Percentiles rank a stretch among this genome's conserved stretches.
phyloP scores from a whole-genome alignment of 2,329 filamentous ascomycete genomes.

The Neofusicoccum sp. region DNA sequence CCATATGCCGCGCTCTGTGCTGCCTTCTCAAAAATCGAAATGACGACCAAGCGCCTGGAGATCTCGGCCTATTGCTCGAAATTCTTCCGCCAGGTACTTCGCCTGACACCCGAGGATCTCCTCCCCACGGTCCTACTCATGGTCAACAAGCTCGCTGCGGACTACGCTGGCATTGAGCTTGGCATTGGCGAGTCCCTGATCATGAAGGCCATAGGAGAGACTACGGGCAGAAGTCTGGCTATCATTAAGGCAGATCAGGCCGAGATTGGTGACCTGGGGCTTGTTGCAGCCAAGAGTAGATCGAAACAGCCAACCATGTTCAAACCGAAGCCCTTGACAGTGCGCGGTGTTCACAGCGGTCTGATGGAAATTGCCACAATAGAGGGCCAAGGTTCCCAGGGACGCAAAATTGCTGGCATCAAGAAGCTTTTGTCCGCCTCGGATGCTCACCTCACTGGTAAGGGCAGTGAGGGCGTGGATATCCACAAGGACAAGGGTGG shows the following conservation, averaged over 20 bases:
- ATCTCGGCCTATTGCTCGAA: constrained; percentile 87
- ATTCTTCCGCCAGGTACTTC: constrained; percentile 90
- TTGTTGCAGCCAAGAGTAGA: constrained; percentile 93
- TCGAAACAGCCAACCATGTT: constrained; percentile 98
- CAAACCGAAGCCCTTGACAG: constrained; percentile 87
- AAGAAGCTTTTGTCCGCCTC: constrained; percentile 94
- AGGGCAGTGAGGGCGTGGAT: constrained; percentile 65
- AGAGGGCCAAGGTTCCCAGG: constrained; percentile 82
- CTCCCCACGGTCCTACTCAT: constrained; percentile 88
- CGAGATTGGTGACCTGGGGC: constrained; percentile 90
- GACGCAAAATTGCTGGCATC: constrained; percentile 87
- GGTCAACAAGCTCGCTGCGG: constrained; percentile 96
- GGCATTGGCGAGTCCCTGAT: constrained; percentile 98
- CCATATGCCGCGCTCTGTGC: constrained; percentile 93
- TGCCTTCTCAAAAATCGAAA: constrained; percentile 91
- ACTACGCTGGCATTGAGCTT: constrained; percentile 93
- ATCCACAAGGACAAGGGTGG: constrained; percentile 91
- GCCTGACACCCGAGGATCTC: constrained; percentile 83
- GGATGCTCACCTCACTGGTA: constrained; percentile 69
- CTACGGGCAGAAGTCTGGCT: constrained; percentile 79
- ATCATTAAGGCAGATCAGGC: constrained; percentile 96
- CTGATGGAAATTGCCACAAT: constrained; percentile 85
- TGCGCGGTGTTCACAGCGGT: constrained; percentile 82
- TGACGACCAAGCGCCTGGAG: constrained; percentile 86
- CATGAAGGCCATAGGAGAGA: constrained; percentile 97